phyloP scores from a whole-genome alignment of 2,329 filamentous ascomycete genomes.

The Xylaria sp. region DNA sequence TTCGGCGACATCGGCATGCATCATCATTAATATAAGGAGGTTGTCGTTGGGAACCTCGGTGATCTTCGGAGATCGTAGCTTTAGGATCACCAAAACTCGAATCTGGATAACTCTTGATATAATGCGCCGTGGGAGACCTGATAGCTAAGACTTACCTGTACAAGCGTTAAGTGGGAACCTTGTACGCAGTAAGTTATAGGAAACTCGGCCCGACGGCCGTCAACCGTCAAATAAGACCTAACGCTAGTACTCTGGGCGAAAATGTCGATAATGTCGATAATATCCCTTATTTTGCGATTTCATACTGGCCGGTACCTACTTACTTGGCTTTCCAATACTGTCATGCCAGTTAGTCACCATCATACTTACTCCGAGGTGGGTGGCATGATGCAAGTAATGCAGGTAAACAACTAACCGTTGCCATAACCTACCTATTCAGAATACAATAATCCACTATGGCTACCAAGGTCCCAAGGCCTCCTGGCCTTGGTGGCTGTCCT shows the following conservation, averaged over 20 bases:
- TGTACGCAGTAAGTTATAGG: not conserved
- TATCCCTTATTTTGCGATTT: not conserved
- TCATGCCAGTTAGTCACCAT: not conserved
- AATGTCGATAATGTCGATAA: slow-evolving; percentile 8
- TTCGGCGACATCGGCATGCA: slow-evolving; percentile 24
- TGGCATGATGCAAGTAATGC: no score
- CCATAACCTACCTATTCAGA: no score
- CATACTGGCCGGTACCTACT: not conserved
- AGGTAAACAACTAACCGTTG: no score
- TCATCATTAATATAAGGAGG: not conserved
- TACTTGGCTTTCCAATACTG: not conserved
- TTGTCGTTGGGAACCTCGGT: not conserved
- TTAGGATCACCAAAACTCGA: no score
- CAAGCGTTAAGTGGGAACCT: not conserved
- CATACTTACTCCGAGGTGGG: slow-evolving; percentile 1
- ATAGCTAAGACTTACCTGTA: not conserved
- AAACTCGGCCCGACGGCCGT: slow-evolving; percentile 18
- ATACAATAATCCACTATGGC: no score
- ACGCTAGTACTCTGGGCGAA: not conserved
- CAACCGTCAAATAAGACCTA: not conserved
- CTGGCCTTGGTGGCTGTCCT: no score
- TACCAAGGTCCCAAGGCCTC: no score
- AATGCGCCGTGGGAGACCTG: not conserved
- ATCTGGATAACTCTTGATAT: no score
- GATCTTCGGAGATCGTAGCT: not conserved